Conservation (phyloP, 257 asterid genomes). For the Verbena officinalis region DNA sequence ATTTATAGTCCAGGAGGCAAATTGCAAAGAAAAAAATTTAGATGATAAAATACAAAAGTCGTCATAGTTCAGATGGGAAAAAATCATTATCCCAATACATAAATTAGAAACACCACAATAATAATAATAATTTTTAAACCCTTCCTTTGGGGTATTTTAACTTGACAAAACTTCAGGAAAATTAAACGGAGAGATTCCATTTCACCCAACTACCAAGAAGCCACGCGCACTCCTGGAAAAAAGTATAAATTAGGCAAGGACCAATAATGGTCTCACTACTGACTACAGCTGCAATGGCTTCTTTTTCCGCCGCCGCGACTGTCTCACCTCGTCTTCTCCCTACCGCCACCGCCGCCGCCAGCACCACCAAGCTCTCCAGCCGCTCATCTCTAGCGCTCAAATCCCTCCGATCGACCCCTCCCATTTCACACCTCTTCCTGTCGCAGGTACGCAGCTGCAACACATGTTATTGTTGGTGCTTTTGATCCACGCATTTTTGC, state of each 20-base stretch:
- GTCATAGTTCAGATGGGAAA: too few species aligned
- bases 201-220: constrained; percentile 7
- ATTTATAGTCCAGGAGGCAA: too few species aligned
- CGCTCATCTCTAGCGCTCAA: constrained; percentile 43
- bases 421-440: constrained; percentile 50
- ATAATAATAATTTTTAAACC: too few species aligned
- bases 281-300: constrained; percentile 48
- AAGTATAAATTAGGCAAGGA: too few species aligned
- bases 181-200: constrained; percentile 22
- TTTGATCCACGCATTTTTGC: not conserved
- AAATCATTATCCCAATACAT: too few species aligned
- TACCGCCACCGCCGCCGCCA: constrained; percentile 38
- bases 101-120: too few species aligned
- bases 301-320: constrained; percentile 46
- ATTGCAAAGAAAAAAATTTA: too few species aligned
- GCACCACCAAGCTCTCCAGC: constrained; percentile 39
- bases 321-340: constrained; percentile 48
- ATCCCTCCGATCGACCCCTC: constrained; percentile 60
- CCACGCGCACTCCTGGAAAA: constrained; percentile 42
- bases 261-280: not conserved
- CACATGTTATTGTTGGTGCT: not conserved
- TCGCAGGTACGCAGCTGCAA: constrained; percentile 44
- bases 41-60: too few species aligned
- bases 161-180: constrained; percentile 31
- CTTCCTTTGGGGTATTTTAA: too few species aligned